Base-by-base conservation (phyloP, 305 asterid genomes). In the Nicotiana rustica region DNA sequence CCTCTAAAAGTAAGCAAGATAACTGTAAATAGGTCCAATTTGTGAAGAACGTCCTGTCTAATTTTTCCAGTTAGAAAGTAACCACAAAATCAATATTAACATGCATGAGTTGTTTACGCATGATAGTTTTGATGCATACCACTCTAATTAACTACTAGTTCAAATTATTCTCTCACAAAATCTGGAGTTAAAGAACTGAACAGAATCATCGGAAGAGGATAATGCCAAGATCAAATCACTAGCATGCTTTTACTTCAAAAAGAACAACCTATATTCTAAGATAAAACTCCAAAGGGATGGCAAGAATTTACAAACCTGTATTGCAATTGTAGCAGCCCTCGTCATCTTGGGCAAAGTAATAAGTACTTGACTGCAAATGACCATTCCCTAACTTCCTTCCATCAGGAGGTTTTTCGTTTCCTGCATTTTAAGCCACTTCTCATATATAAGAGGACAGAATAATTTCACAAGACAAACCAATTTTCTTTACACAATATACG, bases 331-430 rank as follows among this genome's bases (percentile, higher is more conserved):
- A 91, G 87, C 91, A 92, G 76, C 89, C 88, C 81, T 83, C 90
- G 68, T 91, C 94, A 84, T 88, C 92, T 86, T 86, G 91, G 78
- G 84, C 80, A 89, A 90, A 95, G 84, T 89, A 87, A 84, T 87
- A 91, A 61, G 85, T 77, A 81, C 87, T 87, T n/a, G 94, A 61
- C 86, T 94, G 94, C 85, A 88, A 84, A 82, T 84, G 88, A 85
- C 91, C 90, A 87, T 85, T 91, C 61, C 91, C 90, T 52, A 91
- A 76, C 85, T 91, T 91, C 85, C 86, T 88, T 82, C 86, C 83
- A 8, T 85, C 91, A 68, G 84, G 81, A 82, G 89, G 73, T 82
- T 88, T 93, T 67, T 92, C 92, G 81, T 86, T 88, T 82, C 83
- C 97, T 93, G 91, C 87, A 91, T 70, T 81, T 79, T 65, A 86